Percentiles rank a stretch among this genome's conserved stretches.
Evolutionary conservation across 371 early-diverging fungal species (phyloP).

Genomic region (Umbelopsis sp.): DNA sequence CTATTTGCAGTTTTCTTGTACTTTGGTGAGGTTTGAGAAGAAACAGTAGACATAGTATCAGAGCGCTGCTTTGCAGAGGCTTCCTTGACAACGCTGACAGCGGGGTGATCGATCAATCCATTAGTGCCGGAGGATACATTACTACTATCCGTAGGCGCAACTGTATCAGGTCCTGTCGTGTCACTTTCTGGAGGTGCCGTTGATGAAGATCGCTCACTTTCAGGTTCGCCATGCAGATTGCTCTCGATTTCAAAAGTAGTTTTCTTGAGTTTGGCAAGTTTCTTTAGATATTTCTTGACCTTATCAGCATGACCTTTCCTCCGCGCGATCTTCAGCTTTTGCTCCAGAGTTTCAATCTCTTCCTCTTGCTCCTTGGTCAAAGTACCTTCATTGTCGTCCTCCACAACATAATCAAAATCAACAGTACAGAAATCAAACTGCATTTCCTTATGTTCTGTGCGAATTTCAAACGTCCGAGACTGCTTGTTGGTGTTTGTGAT

Average conservation of each 20-base stretch:
- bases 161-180: neutral
- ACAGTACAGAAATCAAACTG: slow-evolving; percentile 60
- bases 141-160: neutral
- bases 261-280: slow-evolving; percentile 65
- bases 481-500: slow-evolving; percentile 84
- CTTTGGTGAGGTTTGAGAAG: slow-evolving; percentile 3
- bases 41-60: slow-evolving; percentile 20
- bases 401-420: slow-evolving; percentile 74
- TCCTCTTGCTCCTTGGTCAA: slow-evolving; percentile 88
- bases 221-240: slow-evolving; percentile 13
- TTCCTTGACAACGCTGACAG: slow-evolving; percentile 25
- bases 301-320: slow-evolving; percentile 92
- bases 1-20: slow-evolving; percentile 71
- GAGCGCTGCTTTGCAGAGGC: slow-evolving; percentile 21
- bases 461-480: slow-evolving; percentile 81
- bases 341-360: slow-evolving; percentile 93
- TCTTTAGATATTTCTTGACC: slow-evolving; percentile 81
- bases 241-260: slow-evolving; percentile 20
- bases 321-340: slow-evolving; percentile 95
- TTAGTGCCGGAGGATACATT: neutral
- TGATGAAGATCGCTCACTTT: slow-evolving; percentile 1
- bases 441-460: slow-evolving; percentile 76
- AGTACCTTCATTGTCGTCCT: slow-evolving; percentile 62
- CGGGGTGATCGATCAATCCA: neutral
- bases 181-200: no score